Evolutionary conservation across 768 basidiomycete species (phyloP).

Genomic region (Thelephora ganbajun): DNA sequence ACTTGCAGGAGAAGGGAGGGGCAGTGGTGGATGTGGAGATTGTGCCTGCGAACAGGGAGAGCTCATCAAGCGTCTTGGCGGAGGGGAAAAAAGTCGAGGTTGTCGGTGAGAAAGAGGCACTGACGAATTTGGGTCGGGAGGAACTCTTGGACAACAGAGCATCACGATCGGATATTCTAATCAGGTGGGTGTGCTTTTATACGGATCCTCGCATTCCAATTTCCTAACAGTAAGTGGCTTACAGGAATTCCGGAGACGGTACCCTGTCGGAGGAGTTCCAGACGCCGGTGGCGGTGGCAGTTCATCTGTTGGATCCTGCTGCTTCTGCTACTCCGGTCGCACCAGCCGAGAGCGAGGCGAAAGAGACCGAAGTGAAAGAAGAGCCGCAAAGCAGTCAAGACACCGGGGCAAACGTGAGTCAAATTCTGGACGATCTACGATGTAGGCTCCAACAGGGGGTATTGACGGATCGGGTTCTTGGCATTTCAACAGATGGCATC

Average conservation of each 20-base stretch:
- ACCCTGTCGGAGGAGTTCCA: constrained; percentile 46
- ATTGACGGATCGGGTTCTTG: too few relatives aligned
- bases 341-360: constrained; percentile 10
- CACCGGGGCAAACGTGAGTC: constrained; percentile 11
- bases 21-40: constrained; percentile 45
- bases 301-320: constrained; percentile 36
- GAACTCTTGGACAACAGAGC: constrained; percentile 64
- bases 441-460: not conserved
- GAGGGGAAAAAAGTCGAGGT: constrained; percentile 29
- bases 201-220: not conserved
- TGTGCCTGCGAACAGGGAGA: constrained; percentile 28
- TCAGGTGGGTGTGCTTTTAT: constrained; percentile 35
- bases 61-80: constrained; percentile 26
- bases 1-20: constrained; percentile 40
- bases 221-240: not conserved
- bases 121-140: constrained; percentile 58
- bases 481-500: not conserved
- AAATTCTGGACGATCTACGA: not conserved
- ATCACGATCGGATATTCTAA: constrained; percentile 50
- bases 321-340: constrained; percentile 7
- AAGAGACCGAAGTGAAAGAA: constrained; percentile 6
- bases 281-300: constrained; percentile 45
- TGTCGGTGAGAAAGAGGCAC: constrained; percentile 61
- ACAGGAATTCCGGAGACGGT: constrained; percentile 43
- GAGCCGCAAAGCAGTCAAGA: constrained; percentile 7